Conservation (phyloP, 176 grass and related monocot genomes). For the Phoenix roebelenii region DNA sequence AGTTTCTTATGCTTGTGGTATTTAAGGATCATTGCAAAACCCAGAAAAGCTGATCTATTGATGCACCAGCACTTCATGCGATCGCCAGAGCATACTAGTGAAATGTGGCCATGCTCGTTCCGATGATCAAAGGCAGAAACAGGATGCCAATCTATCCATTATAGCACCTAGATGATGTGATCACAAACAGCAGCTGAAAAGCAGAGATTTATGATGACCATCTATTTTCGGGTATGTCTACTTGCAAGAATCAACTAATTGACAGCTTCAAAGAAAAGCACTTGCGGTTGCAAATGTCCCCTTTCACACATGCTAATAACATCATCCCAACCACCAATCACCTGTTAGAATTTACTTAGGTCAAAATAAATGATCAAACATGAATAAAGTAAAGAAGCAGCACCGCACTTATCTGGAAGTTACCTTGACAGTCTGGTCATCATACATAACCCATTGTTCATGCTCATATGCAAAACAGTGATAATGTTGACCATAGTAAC, state of each 20-base stretch:
- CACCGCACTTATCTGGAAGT: slow-evolving; percentile 1
- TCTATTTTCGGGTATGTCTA: neutral
- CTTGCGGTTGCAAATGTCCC: slow-evolving; percentile 97
- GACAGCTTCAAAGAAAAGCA: slow-evolving; percentile 86
- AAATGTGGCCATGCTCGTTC: neutral
- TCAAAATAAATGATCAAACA: neutral
- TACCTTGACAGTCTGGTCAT: slow-evolving; percentile 99
- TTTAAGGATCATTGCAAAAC: neutral
- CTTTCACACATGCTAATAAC: slow-evolving; percentile 86
- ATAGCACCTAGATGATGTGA: neutral
- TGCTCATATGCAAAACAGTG: slow-evolving; percentile 95
- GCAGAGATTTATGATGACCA: too few relatives aligned
- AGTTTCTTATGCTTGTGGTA: slow-evolving; percentile 19
- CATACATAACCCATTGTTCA: slow-evolving; percentile 93
- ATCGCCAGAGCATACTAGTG: slow-evolving; percentile 7
- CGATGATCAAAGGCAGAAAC: too few relatives aligned
- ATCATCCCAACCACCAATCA: slow-evolving; percentile 76
- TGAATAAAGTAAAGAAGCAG: neutral
- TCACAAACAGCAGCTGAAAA: neutral
- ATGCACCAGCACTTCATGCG: slow-evolving; percentile 7
- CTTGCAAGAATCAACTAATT: slow-evolving; percentile 19
- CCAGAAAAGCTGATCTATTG: slow-evolving; percentile 2
- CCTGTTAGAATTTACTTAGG: slow-evolving; percentile 33
- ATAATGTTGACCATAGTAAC: slow-evolving; percentile 99
- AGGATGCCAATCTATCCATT: too few relatives aligned